Conservation (phyloP, 73 alveolate genomes). For the Stentor roeselii region DNA sequence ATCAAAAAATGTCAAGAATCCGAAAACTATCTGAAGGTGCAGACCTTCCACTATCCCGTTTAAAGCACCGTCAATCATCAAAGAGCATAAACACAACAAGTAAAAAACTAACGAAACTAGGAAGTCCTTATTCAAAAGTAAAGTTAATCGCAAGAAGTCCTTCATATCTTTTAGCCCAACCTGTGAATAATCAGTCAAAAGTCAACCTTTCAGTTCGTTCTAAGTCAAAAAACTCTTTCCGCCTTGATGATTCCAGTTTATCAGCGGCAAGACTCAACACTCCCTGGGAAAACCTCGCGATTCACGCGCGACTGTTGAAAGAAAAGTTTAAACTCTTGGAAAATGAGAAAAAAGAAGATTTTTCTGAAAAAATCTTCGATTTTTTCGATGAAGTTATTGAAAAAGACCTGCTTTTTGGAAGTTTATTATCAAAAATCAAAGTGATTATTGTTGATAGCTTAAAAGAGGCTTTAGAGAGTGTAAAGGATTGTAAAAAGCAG, state of each 20-base stretch:
- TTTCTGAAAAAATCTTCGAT: background rate
- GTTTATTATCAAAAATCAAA: background rate
- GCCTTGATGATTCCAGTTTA: background rate
- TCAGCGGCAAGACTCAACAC: background rate
- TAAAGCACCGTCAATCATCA: background rate
- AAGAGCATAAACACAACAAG: background rate
- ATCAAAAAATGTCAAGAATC: background rate
- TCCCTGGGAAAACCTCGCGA: background rate
- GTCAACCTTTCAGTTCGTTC: background rate
- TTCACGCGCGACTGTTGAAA: background rate
- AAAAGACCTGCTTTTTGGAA: background rate
- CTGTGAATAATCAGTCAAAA: background rate
- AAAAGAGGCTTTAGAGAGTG: background rate
- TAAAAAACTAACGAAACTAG: background rate
- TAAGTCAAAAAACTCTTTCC: background rate
- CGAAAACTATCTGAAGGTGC: background rate
- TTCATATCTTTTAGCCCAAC: background rate
- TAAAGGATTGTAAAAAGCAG: background rate
- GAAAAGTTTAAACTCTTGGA: background rate
- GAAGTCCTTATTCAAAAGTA: background rate
- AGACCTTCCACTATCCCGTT: background rate
- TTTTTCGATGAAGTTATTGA: conserved; percentile 3
- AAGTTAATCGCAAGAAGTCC: background rate
- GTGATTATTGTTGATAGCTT: background rate
- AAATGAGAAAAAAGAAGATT: background rate